Evolutionary conservation across 768 basidiomycete species (phyloP), one percentile per base, ranked within the genome.

Genomic region (Podaxis mareebaensis): DNA sequence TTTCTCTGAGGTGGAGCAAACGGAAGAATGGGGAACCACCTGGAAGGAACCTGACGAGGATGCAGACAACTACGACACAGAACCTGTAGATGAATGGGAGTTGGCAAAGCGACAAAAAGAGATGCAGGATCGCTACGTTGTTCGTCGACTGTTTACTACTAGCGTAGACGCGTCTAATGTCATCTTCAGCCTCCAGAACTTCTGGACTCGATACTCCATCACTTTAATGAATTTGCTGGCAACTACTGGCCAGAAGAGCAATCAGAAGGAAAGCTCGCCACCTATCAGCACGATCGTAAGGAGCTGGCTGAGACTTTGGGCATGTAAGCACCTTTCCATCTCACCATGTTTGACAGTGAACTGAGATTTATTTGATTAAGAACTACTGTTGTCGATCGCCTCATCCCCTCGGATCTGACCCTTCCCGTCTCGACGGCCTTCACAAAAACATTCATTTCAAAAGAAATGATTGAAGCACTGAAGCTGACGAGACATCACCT

Each of bases 41-140:
- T 85, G 85, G 85, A 73, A 60, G 38, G 67, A 70, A 60, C 26
- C 68, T 51, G 68, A 71, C 15, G 69, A 66, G 40, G 65, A 62
- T 13, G 59, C 33, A 58, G 67, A 71, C 56, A 52, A 57, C 10
- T 54, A 61, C 42, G 67, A 72, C n/a, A 61, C n/a, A 30, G 74
- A 77, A 49, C 68, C 72, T 5, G 71, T 76, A 4, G 88, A 92
- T 69, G 88, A 89, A 72, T 91, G 91, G 90, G 89, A 89, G 66
- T 68, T 72, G 10, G 88, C 89, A 12, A 82, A 77, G 64, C 78
- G 76, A 67, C 75, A 82, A 64, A 88, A 90, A 67, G 83, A 83
- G 65, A 81, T 79, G 64, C 79, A 84, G 68, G 85, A 91, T 70
- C 79, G 79, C 49, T 79, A 83, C 70, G 85, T 91, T 71, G 91